These are phyloP conservation scores for Limnomonas spitsbergensis DNA, from an alignment of 139 green algal species.

Conservation along the genomic window DNA sequence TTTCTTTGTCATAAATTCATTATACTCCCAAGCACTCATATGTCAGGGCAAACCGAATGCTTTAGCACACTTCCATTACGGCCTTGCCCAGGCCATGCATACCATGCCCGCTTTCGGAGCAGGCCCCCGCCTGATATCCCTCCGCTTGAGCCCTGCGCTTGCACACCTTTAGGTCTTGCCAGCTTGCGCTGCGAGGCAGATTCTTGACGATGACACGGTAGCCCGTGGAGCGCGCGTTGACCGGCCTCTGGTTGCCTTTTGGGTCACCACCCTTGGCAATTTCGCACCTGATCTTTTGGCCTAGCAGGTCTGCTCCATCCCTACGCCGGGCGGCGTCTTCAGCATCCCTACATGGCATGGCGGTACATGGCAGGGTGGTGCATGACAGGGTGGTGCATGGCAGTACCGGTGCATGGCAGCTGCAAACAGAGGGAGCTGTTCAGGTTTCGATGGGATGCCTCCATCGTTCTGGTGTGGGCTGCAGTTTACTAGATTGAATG, in stretches of 20 bases:
- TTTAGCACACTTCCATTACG: too few relatives aligned
- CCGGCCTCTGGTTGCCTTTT: slow-evolving; percentile 18
- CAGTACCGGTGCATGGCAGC: too few relatives aligned
- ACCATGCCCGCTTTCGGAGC: too few relatives aligned
- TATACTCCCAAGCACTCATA: too few relatives aligned
- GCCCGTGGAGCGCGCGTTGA: slow-evolving; percentile 26
- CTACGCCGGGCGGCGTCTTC: slow-evolving; percentile 77
- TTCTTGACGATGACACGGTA: slow-evolving; percentile 61
- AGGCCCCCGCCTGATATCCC: background rate
- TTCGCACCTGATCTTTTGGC: slow-evolving; percentile 58
- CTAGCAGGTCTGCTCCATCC: slow-evolving; percentile 86
- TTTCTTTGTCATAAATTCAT: too few relatives aligned
- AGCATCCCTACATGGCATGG: slow-evolving; percentile 80
- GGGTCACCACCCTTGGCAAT: slow-evolving; percentile 34
- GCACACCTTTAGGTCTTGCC: slow-evolving; percentile 84
- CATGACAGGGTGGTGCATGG: background rate
- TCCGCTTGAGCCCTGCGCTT: background rate
- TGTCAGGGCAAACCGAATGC: too few relatives aligned
- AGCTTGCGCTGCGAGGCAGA: slow-evolving; percentile 70
- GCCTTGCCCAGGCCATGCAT: too few relatives aligned
- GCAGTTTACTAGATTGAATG: background rate
- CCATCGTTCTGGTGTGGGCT: too few relatives aligned
- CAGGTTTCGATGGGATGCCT: too few relatives aligned
- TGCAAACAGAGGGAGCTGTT: too few relatives aligned
- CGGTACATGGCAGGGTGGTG: too few relatives aligned